phyloP scores from a whole-genome alignment of 129 eudicot species.

The Chrysanthemum lavandulifolium region DNA sequence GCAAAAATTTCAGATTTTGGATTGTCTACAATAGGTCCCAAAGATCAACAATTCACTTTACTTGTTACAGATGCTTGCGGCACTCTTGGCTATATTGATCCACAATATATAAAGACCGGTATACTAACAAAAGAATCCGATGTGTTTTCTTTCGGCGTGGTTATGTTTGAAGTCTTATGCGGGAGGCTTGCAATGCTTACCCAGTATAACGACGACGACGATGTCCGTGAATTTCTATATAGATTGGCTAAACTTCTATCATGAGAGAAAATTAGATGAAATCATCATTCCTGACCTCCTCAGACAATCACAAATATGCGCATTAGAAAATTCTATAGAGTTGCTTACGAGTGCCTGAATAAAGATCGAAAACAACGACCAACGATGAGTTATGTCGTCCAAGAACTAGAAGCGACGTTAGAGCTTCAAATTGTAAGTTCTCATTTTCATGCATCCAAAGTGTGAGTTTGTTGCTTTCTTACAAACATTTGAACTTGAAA shows the following conservation, averaged over 20 bases:
- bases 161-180: slow-evolving; percentile 29
- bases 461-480: background rate
- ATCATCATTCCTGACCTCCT: slow-evolving; percentile 13
- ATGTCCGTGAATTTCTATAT: background rate
- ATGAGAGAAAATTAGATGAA: slow-evolving; percentile 17
- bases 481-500: background rate
- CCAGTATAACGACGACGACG: background rate
- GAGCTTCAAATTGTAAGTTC: slow-evolving; percentile 28
- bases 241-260: background rate
- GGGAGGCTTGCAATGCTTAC: slow-evolving; percentile 20
- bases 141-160: slow-evolving; percentile 26
- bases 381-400: slow-evolving; percentile 1
- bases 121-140: slow-evolving; percentile 26
- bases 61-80: slow-evolving; percentile 21
- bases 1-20: slow-evolving; percentile 36
- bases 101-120: background rate
- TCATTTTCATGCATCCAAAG: no score
- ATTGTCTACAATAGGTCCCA: slow-evolving; percentile 22
- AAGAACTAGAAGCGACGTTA: slow-evolving; percentile 19
- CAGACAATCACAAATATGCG: background rate
- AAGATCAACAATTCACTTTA: slow-evolving; percentile 23
- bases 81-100: slow-evolving; percentile 22
- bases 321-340: slow-evolving; percentile 9
- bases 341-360: slow-evolving; percentile 26
- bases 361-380: slow-evolving; percentile 23